A percentile compares a stretch with the other conserved stretches of the same genome.
Conservation (phyloP, 2,329 filamentous ascomycete genomes). For the Beauveria caledonica region DNA sequence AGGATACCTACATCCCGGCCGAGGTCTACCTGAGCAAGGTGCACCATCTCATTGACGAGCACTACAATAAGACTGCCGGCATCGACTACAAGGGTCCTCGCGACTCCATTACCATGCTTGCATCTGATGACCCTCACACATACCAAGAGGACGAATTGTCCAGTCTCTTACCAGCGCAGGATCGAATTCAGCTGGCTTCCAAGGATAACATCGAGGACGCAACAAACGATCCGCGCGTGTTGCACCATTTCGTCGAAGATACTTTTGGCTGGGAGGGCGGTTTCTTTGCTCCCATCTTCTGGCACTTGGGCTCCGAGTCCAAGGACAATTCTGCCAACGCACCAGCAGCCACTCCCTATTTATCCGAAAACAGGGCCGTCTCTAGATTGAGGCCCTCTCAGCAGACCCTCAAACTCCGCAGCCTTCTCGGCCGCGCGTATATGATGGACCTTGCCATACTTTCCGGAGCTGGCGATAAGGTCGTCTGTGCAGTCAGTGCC, state of each 20-base stretch:
- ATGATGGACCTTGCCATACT: constrained; percentile 72
- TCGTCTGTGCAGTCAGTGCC: constrained; percentile 71
- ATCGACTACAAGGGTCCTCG: constrained; percentile 22
- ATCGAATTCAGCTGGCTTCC: constrained; percentile 66
- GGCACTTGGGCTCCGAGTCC: constrained; percentile 55
- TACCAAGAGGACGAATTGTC: constrained; percentile 58
- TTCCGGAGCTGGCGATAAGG: constrained; percentile 55
- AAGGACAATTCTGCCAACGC: constrained; percentile 31
- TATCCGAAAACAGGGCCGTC: constrained; percentile 18
- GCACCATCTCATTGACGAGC: constrained; percentile 42
- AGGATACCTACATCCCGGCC: constrained; percentile 68
- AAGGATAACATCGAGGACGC: constrained; percentile 41
- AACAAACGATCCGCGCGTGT: constrained; percentile 37
- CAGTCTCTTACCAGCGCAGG: constrained; percentile 55
- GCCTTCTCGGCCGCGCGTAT: constrained; percentile 72
- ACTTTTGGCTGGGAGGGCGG: constrained; percentile 82
- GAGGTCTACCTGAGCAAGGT: constrained; percentile 58
- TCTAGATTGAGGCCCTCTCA: constrained; percentile 30
- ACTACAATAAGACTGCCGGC: constrained; percentile 36
- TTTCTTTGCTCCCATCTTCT: constrained; percentile 76
- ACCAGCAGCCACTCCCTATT: constrained; percentile 19
- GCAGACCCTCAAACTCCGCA: constrained; percentile 58
- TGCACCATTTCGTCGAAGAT: constrained; percentile 64
- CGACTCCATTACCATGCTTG: constrained; percentile 51
- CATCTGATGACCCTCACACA: constrained; percentile 74